Conservation (phyloP, 768 basidiomycete species). For the Russula brevipes region DNA sequence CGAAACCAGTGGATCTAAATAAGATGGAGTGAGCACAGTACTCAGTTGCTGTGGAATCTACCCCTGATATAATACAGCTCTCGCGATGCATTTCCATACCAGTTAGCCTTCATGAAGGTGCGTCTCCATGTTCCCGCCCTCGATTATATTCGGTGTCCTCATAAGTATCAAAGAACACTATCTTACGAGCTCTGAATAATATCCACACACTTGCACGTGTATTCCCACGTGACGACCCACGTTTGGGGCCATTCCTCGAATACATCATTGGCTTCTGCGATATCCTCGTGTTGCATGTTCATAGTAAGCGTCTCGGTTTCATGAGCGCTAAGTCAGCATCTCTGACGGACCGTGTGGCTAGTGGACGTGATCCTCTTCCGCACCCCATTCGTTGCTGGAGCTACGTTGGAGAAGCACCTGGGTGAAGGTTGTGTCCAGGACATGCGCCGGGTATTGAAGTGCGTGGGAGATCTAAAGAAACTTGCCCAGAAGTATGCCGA, state of each 20-base stretch:
- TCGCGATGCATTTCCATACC: constrained; percentile 17
- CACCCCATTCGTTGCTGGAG: background rate
- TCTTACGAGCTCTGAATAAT: constrained; percentile 22
- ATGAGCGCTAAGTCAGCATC: background rate
- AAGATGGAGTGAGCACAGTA: constrained; percentile 12
- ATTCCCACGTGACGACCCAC: constrained; percentile 5
- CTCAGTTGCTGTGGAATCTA: background rate
- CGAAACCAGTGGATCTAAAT: constrained; percentile 4
- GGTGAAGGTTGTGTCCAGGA: constrained; percentile 10
- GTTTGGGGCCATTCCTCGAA: constrained; percentile 11
- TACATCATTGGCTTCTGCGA: constrained; percentile 19
- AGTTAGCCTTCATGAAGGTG: constrained; percentile 23
- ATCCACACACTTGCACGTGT: constrained; percentile 8
- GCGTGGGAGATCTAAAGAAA: background rate
- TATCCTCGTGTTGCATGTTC: constrained; percentile 7
- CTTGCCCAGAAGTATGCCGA: constrained; percentile 9
- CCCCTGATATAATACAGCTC: constrained; percentile 7
- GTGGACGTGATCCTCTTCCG: constrained; percentile 14
- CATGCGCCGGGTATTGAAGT: constrained; percentile 10
- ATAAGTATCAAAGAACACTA: constrained; percentile 15
- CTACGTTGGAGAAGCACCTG: constrained; percentile 1
- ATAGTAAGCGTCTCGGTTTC: background rate
- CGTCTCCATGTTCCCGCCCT: background rate
- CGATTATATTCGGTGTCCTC: background rate
- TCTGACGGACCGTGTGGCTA: background rate